Evolutionary conservation across 805 yeast species (phyloP).

Genomic region (Danielozyma ontarioensis): DNA sequence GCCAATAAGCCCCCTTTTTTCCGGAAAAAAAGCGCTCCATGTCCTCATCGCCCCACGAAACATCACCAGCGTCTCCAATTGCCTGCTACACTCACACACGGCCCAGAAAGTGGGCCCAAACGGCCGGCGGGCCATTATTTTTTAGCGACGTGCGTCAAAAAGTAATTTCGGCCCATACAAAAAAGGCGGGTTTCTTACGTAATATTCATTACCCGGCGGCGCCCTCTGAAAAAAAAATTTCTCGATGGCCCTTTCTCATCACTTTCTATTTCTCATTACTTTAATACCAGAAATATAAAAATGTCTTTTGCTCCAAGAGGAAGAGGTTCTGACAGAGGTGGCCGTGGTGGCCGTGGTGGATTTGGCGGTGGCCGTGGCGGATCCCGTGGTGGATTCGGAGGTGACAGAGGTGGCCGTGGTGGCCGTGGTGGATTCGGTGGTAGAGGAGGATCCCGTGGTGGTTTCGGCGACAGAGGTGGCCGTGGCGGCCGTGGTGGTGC

Average conservation of each 20-base stretch:
- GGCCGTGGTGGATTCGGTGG: slow-evolving; percentile 45
- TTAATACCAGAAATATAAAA: not conserved
- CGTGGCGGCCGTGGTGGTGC: slow-evolving; percentile 45
- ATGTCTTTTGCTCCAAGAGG: slow-evolving; percentile 53
- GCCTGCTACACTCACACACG: no score
- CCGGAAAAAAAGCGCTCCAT: no score
- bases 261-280: not conserved
- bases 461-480: slow-evolving; percentile 29
- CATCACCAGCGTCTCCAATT: no score
- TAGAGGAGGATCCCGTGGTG: slow-evolving; percentile 27
- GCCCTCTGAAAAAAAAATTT: not conserved
- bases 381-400: slow-evolving; percentile 52
- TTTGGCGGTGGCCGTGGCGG: slow-evolving; percentile 44
- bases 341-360: slow-evolving; percentile 37
- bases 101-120: no score
- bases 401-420: slow-evolving; percentile 26
- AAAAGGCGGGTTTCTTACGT: not conserved
- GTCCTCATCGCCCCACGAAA: no score
- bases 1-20: no score
- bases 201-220: not conserved
- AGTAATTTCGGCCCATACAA: not conserved
- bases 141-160: not conserved
- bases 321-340: slow-evolving; percentile 45
- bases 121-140: no score
- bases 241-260: not conserved